These are phyloP conservation scores for Corymbia citriodora DNA, from an alignment of 441 rosid genomes.

Conservation along the genomic window DNA sequence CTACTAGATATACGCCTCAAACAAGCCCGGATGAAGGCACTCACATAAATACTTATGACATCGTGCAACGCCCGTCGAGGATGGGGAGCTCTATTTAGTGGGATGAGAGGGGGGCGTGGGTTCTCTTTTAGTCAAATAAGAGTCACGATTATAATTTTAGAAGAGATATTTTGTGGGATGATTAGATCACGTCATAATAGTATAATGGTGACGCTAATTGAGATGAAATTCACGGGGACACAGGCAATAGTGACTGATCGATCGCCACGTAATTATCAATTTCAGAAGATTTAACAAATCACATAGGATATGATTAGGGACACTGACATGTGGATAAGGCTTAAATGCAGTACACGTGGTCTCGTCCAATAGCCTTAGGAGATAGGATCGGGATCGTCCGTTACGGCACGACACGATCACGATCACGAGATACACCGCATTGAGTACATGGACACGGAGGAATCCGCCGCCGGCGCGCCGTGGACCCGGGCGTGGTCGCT, in stretches of 20 bases:
- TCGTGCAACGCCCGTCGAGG: not conserved
- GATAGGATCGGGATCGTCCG: not conserved
- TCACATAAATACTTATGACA: rapidly evolving
- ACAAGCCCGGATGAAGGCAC: not conserved
- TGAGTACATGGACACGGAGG: conserved; percentile 50
- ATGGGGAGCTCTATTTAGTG: no score
- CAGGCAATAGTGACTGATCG: not conserved
- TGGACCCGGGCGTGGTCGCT: conserved; percentile 64
- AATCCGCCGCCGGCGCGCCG: conserved; percentile 31
- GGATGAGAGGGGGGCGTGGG: not conserved
- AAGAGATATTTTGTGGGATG: not conserved
- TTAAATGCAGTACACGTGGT: not conserved
- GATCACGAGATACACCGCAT: conserved; percentile 59
- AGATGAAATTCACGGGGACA: not conserved
- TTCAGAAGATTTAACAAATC: not conserved
- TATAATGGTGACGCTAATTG: not conserved
- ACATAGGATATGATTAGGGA: not conserved
- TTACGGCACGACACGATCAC: no score
- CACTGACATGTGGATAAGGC: not conserved
- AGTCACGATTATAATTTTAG: not conserved
- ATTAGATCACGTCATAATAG: not conserved
- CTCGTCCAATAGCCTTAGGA: not conserved
- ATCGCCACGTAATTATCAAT: not conserved
- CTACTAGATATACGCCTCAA: not conserved
- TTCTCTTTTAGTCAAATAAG: not conserved